Conservation (phyloP, 441 rosid genomes). For the Mallotus japonicus region DNA sequence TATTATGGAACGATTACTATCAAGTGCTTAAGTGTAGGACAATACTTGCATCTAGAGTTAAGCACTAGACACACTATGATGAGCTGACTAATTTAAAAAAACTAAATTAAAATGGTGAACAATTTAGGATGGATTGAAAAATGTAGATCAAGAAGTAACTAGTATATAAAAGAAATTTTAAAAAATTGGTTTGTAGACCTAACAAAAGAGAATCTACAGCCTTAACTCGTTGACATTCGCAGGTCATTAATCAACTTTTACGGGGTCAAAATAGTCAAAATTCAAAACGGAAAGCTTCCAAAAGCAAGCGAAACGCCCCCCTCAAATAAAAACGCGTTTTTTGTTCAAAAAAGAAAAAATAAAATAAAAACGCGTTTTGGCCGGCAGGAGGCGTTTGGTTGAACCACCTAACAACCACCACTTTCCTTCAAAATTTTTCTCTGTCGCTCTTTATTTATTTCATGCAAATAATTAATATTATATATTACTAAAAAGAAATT, state of each 20-base stretch:
- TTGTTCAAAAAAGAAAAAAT: too few relatives aligned
- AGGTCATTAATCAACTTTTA: neutral
- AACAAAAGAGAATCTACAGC: neutral
- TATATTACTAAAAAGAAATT: slow-evolving; percentile 29
- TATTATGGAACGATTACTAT: too few relatives aligned
- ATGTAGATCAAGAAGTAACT: too few relatives aligned
- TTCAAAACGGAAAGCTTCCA: slow-evolving; percentile 16
- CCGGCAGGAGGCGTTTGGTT: slow-evolving; percentile 81
- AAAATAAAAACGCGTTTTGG: slow-evolving; percentile 66
- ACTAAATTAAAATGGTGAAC: too few relatives aligned
- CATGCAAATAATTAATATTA: slow-evolving; percentile 16
- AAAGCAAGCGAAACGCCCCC: slow-evolving; percentile 34
- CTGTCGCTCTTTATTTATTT: slow-evolving; percentile 8
- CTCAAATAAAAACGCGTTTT: slow-evolving; percentile 55
- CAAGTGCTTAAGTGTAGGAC: too few relatives aligned
- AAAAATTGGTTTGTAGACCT: too few relatives aligned
- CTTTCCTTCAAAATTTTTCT: slow-evolving; percentile 53
- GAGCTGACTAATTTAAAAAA: too few relatives aligned
- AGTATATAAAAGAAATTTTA: too few relatives aligned
- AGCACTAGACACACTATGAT: too few relatives aligned
- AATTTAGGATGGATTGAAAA: too few relatives aligned
- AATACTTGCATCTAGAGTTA: too few relatives aligned
- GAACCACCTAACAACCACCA: slow-evolving; percentile 95
- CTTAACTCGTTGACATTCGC: slow-evolving; percentile 7
- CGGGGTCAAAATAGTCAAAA: slow-evolving; percentile 25